A percentile compares a stretch with the other conserved stretches of the same genome.
Conservation (phyloP, 2,329 filamentous ascomycete genomes). For the Cytospora paraplurivora region DNA sequence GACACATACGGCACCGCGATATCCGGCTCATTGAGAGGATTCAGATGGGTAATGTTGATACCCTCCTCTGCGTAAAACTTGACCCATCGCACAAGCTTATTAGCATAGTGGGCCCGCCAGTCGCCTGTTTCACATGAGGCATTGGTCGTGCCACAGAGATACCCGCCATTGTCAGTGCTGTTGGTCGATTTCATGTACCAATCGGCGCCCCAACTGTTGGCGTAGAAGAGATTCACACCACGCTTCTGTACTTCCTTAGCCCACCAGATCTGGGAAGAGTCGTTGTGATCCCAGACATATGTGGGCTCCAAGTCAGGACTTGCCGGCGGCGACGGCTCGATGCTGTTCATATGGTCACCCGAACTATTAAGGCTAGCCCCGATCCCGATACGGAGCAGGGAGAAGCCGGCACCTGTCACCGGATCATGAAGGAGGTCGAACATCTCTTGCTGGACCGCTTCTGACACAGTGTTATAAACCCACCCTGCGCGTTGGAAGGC, state of each 20-base stretch:
- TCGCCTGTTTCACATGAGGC: slow-evolving; percentile 16
- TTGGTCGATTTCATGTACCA: slow-evolving; percentile 20
- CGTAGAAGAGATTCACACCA: slow-evolving; percentile 24
- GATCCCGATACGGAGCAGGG: slow-evolving; percentile 42
- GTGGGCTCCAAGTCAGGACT: slow-evolving; percentile 17
- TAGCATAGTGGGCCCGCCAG: slow-evolving; percentile 22
- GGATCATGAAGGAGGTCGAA: slow-evolving; percentile 41
- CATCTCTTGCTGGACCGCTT: slow-evolving; percentile 38
- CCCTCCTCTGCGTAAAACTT: slow-evolving; percentile 26
- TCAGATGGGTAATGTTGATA: slow-evolving; percentile 29
- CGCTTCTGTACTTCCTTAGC: slow-evolving; percentile 23
- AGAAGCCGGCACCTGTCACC: slow-evolving; percentile 39
- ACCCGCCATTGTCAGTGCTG: slow-evolving; percentile 13
- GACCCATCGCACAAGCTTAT: slow-evolving; percentile 19
- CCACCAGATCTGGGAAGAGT: slow-evolving; percentile 23
- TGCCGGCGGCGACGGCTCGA: slow-evolving; percentile 22
- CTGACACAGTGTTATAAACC: slow-evolving; percentile 31
- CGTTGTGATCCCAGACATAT: slow-evolving; percentile 27
- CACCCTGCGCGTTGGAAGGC: slow-evolving; percentile 20
- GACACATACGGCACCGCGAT: slow-evolving; percentile 19
- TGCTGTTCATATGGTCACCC: slow-evolving; percentile 33
- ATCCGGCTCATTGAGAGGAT: slow-evolving; percentile 30
- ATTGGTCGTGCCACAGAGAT: slow-evolving; percentile 19
- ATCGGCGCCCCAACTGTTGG: slow-evolving; percentile 16
- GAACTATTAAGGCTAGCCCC: slow-evolving; percentile 38